phyloP scores from a whole-genome alignment of 2,329 filamentous ascomycete species.

The Blastomyces parvus region DNA sequence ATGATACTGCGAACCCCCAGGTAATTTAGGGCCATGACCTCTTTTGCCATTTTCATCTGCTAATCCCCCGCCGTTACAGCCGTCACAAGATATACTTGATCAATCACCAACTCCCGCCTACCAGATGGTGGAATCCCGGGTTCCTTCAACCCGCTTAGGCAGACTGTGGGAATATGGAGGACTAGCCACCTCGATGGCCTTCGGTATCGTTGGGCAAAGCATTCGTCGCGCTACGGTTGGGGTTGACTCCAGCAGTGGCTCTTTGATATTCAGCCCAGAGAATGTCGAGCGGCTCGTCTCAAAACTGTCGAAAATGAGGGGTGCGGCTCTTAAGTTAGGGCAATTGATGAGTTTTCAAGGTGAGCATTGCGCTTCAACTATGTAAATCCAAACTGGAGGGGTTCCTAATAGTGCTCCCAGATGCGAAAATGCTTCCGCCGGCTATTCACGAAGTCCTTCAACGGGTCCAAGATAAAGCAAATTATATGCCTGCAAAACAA shows the following conservation, averaged over 20 bases:
- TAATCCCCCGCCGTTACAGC: constrained; percentile 20
- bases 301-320: constrained; percentile 91
- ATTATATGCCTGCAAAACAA: constrained; percentile 96
- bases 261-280: constrained; percentile 72
- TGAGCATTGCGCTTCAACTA: constrained; percentile 19
- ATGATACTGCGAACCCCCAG: constrained; percentile 23
- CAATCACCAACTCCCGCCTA: constrained; percentile 36
- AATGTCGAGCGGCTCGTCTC: constrained; percentile 92
- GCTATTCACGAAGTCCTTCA: constrained; percentile 84
- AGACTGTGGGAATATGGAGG: constrained; percentile 92
- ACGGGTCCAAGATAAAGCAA: constrained; percentile 88
- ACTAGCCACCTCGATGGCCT: constrained; percentile 87
- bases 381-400: not conserved
- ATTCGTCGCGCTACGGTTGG: constrained; percentile 70
- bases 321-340: constrained; percentile 90
- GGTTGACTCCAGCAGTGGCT: constrained; percentile 47
- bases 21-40: not conserved
- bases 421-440: constrained; percentile 84
- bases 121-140: constrained; percentile 74
- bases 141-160: constrained; percentile 78
- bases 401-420: constrained; percentile 31
- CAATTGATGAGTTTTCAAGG: constrained; percentile 97
- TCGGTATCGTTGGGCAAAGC: constrained; percentile 78
- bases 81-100: constrained; percentile 16
- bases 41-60: not conserved